Conservation (phyloP, 139 green algal genomes). For the Chlamydomonas urium region DNA sequence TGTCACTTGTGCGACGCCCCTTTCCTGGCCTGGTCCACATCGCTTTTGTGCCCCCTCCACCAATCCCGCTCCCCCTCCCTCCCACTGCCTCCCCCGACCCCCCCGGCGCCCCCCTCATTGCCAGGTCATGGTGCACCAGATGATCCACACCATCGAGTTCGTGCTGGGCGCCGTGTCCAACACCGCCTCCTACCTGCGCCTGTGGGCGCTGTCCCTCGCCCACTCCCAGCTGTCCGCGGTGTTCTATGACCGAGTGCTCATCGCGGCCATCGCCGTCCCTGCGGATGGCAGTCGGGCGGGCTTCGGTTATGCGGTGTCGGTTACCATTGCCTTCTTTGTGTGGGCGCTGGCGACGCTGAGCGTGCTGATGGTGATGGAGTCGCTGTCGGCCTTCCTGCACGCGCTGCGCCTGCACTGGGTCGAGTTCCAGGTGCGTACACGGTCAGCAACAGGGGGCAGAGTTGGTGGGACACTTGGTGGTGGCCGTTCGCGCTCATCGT, state of each 20-base stretch:
- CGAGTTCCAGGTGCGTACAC: too few relatives aligned
- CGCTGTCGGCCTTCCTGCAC: conserved; percentile 95
- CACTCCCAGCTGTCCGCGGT: conserved; percentile 92
- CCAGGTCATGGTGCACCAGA: conserved; percentile 40
- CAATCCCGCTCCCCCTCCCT: too few relatives aligned
- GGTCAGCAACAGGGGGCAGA: too few relatives aligned
- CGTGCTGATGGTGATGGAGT: conserved; percentile 98
- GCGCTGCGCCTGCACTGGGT: conserved; percentile 97
- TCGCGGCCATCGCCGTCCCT: conserved; percentile 63
- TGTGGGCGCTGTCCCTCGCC: conserved; percentile 96
- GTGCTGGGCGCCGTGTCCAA: conserved; percentile 96
- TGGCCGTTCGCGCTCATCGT: too few relatives aligned
- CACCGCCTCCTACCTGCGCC: conserved; percentile 94
- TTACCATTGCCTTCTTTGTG: conserved; percentile 69
- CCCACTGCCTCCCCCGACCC: too few relatives aligned
- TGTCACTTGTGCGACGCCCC: too few relatives aligned
- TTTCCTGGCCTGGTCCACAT: too few relatives aligned
- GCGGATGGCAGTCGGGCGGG: too few relatives aligned
- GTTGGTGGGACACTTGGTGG: too few relatives aligned
- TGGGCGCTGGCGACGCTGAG: conserved; percentile 88
- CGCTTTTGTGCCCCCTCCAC: too few relatives aligned
- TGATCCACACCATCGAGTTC: conserved; percentile 99
- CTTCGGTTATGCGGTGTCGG: background rate
- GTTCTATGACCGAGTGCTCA: conserved; percentile 93
- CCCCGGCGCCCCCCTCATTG: too few relatives aligned